These are phyloP conservation scores for Mortierella sp. DNA, from an alignment of 371 early-diverging fungal species.

Conservation along the genomic window DNA sequence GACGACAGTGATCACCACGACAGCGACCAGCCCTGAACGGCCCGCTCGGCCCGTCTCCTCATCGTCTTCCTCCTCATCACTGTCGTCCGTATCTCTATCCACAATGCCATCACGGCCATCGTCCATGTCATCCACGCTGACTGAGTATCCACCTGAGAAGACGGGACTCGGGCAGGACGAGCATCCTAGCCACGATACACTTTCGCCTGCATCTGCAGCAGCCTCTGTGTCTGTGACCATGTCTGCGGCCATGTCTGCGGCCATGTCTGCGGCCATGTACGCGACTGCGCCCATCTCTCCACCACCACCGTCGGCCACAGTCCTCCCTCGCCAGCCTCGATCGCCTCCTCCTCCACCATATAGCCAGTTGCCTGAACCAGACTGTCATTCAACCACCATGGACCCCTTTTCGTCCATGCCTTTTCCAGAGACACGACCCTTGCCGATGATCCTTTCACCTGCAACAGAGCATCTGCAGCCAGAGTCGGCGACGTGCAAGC, in stretches of 20 bases:
- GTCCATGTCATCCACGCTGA: no score
- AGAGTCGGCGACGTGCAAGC: not conserved
- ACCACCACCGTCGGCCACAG: constrained; percentile 20
- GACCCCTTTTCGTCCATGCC: not conserved
- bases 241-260: no score
- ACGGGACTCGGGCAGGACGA: no score
- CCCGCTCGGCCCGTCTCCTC: not conserved
- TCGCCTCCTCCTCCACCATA: constrained; percentile 42
- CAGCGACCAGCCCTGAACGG: not conserved
- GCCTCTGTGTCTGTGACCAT: not conserved
- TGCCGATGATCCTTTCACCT: not conserved
- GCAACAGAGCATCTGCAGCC: not conserved
- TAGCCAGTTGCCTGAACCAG: constrained; percentile 16
- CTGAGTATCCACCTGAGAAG: not conserved
- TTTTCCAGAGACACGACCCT: constrained; percentile 8
- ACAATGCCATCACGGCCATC: no score
- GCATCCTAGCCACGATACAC: not conserved
- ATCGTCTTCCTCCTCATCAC: not conserved
- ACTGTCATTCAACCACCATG: not conserved
- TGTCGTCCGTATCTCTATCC: not conserved
- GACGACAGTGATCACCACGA: not conserved
- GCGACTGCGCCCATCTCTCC: constrained; percentile 8
- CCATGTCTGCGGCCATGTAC: no score
- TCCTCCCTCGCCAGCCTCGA: constrained; percentile 14
- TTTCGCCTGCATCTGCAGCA: not conserved